Evolutionary conservation across 306 rosid species (phyloP), one percentile per base, ranked within the genome.

Genomic region (Trichosanthes cucumerina): DNA sequence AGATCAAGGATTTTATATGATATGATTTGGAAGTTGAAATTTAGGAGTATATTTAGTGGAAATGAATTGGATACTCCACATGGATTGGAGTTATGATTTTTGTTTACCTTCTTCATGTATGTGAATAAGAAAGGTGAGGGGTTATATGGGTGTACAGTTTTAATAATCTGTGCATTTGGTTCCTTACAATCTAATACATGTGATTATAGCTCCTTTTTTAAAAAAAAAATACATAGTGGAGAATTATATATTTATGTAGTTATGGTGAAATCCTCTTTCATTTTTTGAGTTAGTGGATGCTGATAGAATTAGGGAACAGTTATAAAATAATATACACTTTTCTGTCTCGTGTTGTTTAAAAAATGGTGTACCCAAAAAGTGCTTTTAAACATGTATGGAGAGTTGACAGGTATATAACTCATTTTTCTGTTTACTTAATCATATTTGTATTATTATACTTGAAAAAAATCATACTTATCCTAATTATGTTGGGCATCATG

Each of bases 121-220:
- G 88, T 86, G 88, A 86, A 81, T 83, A 86, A 80, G 79, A 50
- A 46, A 54, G 80, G 86, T 46, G 85, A 71, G 88, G 90, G 87
- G 79, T 56, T 84, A 70, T 80, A 80, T 88, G 80, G 86, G 85
- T 84, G 87, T 89, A 88, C 85, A 88, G 86, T 82, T 56, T 78
- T 82, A 84, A 84, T 88, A 75, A 81, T 87, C 86, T 88, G 76
- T 80, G 89, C 90, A 75, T 80, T 83, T n/a, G n/a, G 73, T 83
- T 83, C 76, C 85, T 79, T 85, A 52, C 83, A 31, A 64, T 83
- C 31, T 28, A 72, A 77, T 82, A 80, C 78, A 82, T 76, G 38
- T 79, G 79, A 47, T 59, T 85, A 63, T 77, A 79, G 79, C 75
- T 28, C 33, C 80, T 31, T 44, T 65, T 54, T 54, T 18, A 19